phyloP scores from a whole-genome alignment of 441 rosid species.

The Oxalis stricta region DNA sequence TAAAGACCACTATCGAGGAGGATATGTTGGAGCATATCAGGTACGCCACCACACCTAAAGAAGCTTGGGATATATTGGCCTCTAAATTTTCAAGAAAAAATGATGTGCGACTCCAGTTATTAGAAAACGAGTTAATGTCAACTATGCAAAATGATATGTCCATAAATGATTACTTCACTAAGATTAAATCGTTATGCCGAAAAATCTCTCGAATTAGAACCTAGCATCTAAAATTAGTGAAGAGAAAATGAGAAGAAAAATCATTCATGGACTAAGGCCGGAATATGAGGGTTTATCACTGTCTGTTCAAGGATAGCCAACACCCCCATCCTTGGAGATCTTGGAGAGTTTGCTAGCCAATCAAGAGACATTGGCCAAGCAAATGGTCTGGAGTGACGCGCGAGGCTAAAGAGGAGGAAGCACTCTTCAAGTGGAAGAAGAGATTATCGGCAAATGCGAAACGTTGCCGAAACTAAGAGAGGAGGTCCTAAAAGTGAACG shows the following conservation, averaged over 20 bases:
- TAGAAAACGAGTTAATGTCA: not conserved
- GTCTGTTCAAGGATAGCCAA: not conserved
- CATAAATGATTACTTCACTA: not conserved
- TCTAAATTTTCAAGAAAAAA: constrained; percentile 4
- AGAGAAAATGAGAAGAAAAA: not conserved
- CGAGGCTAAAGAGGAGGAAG: not conserved
- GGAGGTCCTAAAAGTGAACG: not conserved
- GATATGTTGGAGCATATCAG: constrained; percentile 4
- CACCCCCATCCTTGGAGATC: not conserved
- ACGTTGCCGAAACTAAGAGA: not conserved
- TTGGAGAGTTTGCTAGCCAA: not conserved
- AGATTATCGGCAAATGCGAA: no score
- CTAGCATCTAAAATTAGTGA: not conserved
- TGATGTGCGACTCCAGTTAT: not conserved
- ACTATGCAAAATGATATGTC: not conserved
- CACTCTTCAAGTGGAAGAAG: not conserved
- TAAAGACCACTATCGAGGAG: constrained; percentile 1
- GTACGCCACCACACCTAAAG: not conserved
- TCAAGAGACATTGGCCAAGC: constrained; percentile 1
- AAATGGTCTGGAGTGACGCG: not conserved
- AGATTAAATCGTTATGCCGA: not conserved
- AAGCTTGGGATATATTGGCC: constrained; percentile 1
- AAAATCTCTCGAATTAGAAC: no score
- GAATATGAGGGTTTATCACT: not conserved
- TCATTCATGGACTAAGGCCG: not conserved